Evolutionary conservation across 2,329 filamentous ascomycete species (phyloP), one percentile per base, ranked within the genome.

Genomic region (Curvularia sp.): DNA sequence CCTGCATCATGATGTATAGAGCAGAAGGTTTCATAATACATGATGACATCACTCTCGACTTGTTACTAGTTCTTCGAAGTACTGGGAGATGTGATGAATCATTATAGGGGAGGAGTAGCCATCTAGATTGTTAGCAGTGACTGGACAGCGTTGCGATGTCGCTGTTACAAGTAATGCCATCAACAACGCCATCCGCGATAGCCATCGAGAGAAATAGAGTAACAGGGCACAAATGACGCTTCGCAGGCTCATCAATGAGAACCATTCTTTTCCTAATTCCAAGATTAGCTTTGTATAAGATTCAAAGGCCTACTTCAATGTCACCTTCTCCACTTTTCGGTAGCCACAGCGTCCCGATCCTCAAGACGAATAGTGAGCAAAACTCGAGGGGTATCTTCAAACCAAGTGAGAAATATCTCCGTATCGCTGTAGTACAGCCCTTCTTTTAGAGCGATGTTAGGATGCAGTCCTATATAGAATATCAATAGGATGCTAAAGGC

Each of bases 21-120:
- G 39, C 25, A 30, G n/a, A 42, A 30, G 38, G 36, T 7, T 51
- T 51, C 27, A 51, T 43, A 43, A 36, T 18, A 43, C 49, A 51
- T 15, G 49, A 51, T 42, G n/a, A 51, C 2, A 51, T 34, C 10
- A 51, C 38, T 32, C 49, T 51, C n/a, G 49, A 32, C 19, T 18
- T 51, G 28, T 51, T 51, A 51, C 49, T 10, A 21, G 49, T 51
- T 42, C 38, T 51, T 19, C 38, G 38, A 51, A 51, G 49, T 42
- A 51, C 49, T 19, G 12, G 49, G 6, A 51, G 27, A 3, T 7
- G 38, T n/a, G 36, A 51, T 51, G 6, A 8, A 23, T 43, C 38
- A 9, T 51, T 51, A 38, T 51, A 51, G 38, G 1, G 27, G 32
- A 51, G 49, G 39, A 42, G 49, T 18, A 51, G n/a, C 49, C 9